phyloP scores from a whole-genome alignment of 192 early-diverging fungal genomes.

The Dimargaris xerosporica region DNA sequence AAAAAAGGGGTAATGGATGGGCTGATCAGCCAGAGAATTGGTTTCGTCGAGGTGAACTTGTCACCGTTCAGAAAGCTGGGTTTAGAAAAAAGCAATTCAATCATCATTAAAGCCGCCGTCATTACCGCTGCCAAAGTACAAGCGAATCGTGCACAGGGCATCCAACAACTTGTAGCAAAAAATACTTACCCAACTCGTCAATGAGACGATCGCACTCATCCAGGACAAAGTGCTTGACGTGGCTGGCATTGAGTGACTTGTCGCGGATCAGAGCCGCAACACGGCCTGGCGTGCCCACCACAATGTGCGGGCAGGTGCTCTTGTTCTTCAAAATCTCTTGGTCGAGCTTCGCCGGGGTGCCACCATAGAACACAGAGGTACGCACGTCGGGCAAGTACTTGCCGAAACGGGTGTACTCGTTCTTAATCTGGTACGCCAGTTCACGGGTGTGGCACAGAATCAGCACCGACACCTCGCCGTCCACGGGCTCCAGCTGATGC shows the following conservation, averaged over 20 bases:
- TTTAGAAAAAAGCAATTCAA: slow-evolving; percentile 46
- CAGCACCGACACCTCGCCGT: slow-evolving; percentile 70
- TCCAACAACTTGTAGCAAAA: too few species aligned
- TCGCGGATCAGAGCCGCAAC: slow-evolving; percentile 72
- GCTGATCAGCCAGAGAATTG: too few species aligned
- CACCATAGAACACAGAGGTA: slow-evolving; percentile 89
- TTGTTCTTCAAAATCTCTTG: slow-evolving; percentile 62
- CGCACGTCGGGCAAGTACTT: slow-evolving; percentile 90
- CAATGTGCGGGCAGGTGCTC: slow-evolving; percentile 85
- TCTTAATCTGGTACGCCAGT: slow-evolving; percentile 95
- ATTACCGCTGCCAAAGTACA: too few species aligned
- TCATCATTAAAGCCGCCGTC: too few species aligned
- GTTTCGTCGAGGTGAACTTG: too few species aligned
- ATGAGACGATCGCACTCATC: slow-evolving; percentile 99
- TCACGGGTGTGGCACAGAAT: slow-evolving; percentile 97
- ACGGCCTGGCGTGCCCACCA: slow-evolving; percentile 96
- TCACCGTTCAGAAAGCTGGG: slow-evolving; percentile 72
- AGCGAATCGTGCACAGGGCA: too few species aligned
- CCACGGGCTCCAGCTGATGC: slow-evolving; percentile 76
- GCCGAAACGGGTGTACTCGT: slow-evolving; percentile 90
- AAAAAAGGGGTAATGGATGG: too few species aligned
- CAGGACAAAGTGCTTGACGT: slow-evolving; percentile 93
- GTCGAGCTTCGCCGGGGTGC: slow-evolving; percentile 62
- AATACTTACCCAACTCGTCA: slow-evolving; percentile 69
- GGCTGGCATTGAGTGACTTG: slow-evolving; percentile 61